Conservation (phyloP, 2,329 filamentous ascomycete genomes). For the Lasiodiplodia gonubiensis region DNA sequence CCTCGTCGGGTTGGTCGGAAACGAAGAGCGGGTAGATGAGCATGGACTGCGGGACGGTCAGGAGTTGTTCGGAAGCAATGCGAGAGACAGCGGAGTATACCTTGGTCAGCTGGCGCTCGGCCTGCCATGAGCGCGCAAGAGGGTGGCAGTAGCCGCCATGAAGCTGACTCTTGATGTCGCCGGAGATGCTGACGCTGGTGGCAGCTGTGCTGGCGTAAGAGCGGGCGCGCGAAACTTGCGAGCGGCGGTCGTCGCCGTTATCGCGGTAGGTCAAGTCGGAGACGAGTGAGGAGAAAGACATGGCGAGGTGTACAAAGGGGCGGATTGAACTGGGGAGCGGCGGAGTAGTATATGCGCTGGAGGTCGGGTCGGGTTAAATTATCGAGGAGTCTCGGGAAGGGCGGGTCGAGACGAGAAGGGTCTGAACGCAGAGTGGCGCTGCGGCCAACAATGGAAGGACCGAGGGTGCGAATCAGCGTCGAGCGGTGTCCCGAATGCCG, state of each 20-base stretch:
- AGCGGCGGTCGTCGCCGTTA: slow-evolving; percentile 48
- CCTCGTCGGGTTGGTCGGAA: slow-evolving; percentile 91
- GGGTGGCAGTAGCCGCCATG: slow-evolving; percentile 60
- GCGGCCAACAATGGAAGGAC: slow-evolving; percentile 2
- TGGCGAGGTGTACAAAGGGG: slow-evolving; percentile 34
- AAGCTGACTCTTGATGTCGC: slow-evolving; percentile 58
- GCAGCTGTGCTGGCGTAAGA: slow-evolving; percentile 60
- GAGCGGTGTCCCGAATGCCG: slow-evolving; percentile 12
- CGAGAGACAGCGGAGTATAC: slow-evolving; percentile 34
- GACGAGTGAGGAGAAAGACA: slow-evolving; percentile 61
- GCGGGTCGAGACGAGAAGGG: slow-evolving; percentile 24
- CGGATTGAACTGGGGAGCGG: background rate
- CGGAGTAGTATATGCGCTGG: background rate
- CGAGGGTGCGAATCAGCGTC: slow-evolving; percentile 10
- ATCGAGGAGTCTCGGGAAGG: slow-evolving; percentile 16
- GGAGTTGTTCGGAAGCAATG: background rate
- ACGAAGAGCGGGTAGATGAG: slow-evolving; percentile 98
- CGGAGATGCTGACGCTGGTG: slow-evolving; percentile 58
- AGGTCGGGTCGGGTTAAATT: slow-evolving; percentile 23
- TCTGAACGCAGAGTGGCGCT: slow-evolving; percentile 17
- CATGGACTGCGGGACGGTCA: slow-evolving; percentile 72
- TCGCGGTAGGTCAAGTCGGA: slow-evolving; percentile 58
- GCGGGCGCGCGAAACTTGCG: slow-evolving; percentile 53
- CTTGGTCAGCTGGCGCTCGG: slow-evolving; percentile 60
- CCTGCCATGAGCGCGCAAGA: slow-evolving; percentile 58